Conservation (phyloP, 257 asterid genomes). For the Solanum lignicaule region DNA sequence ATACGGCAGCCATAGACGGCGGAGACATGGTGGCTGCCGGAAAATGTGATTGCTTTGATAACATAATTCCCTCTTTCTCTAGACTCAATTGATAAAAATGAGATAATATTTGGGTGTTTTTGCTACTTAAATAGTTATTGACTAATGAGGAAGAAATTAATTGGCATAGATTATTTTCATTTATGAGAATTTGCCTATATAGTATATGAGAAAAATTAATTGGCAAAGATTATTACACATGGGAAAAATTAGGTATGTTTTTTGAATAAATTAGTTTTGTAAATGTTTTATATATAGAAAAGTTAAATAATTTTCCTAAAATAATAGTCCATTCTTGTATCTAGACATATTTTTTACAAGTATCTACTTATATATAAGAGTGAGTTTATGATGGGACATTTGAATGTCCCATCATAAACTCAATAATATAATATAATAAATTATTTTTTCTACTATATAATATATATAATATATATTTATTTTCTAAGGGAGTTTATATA, state of each 20-base stretch:
- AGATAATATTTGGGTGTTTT: background rate
- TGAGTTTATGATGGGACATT: too few relatives aligned
- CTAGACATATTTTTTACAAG: background rate
- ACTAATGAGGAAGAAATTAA: background rate
- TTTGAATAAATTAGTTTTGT: background rate
- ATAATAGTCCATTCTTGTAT: background rate
- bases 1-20: constrained; percentile 77
- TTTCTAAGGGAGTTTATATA: too few relatives aligned
- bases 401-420: too few relatives aligned
- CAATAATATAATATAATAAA: too few relatives aligned
- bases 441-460: too few relatives aligned
- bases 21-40: constrained; percentile 65
- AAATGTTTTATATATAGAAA: background rate
- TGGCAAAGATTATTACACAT: background rate
- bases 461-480: too few relatives aligned
- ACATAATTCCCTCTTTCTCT: background rate
- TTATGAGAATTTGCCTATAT: background rate
- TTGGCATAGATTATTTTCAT: background rate
- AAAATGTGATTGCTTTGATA: constrained; percentile 5
- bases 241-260: background rate
- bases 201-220: background rate
- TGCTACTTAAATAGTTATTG: background rate
- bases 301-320: background rate
- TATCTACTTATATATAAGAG: too few relatives aligned
- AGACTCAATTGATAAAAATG: background rate